Evolutionary conservation across 352 stramenopile species (phyloP), one percentile per base, ranked within the genome.

Genomic region (Phytophthora crassamura): DNA sequence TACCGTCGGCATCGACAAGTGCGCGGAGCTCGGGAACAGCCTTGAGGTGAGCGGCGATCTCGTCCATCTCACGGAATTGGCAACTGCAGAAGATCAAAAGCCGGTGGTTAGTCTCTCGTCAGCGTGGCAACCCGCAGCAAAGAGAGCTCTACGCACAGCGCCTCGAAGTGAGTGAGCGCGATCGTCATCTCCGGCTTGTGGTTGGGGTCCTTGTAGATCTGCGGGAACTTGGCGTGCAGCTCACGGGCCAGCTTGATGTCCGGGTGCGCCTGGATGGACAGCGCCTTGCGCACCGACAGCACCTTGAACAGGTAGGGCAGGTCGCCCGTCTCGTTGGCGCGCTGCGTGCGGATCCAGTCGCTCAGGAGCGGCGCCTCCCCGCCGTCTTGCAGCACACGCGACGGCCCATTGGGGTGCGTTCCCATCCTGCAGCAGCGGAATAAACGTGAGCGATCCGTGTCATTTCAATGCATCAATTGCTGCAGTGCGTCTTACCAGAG

Each of bases 101-200:
- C 43, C 18, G n/a, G n/a, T n/a, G 51, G 49, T 57, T 7, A 77
- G 9, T 59, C 34, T 55, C 40, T 51, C 28, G 14, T 54, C 18
- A 52, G 33, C 32, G 42, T 42, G 22, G 32, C 28, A 51, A 41
- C 11, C 43, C 25, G 25, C 25, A 51, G 4, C 22, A 42, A 39
- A 43, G 38, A 12, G 25, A 50, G 39, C 12, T 43, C 22, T 16
- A 80, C 84, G 54, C 70, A 95, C 88, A 95, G 62, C 22, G 97
- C 98, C 75, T 99, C 94, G 58, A 99, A 99, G 33, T 71, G 83
- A 48, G 94, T 99, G 36, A 99, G 74, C 1, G 98, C 98, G 67
- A 99, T 98, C 12, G 97, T 94, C 95, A 99, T 99, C 74, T 99
- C 98, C 1, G 98, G 98, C 74, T 99, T 99, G 83, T 99, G 98